phyloP scores from a whole-genome alignment of 1,139 yeast species.

The Debaryomyces fabryi region DNA sequence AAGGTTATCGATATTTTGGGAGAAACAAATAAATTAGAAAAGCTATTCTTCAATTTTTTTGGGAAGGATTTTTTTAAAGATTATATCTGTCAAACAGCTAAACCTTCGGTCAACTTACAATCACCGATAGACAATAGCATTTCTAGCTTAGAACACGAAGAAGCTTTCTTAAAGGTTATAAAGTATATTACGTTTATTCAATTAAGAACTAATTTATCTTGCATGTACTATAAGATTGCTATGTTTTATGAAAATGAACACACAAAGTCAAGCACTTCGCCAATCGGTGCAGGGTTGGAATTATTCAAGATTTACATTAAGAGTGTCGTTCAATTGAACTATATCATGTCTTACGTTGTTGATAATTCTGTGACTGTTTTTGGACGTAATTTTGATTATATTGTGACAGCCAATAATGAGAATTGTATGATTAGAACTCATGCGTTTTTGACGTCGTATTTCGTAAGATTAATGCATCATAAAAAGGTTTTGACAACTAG shows the following conservation, averaged over 20 bases:
- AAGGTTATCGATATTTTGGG: constrained; percentile 39
- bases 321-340: constrained; percentile 48
- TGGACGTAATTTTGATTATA: constrained; percentile 45
- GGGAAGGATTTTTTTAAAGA: constrained; percentile 50
- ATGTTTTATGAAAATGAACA: constrained; percentile 44
- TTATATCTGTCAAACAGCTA: constrained; percentile 39
- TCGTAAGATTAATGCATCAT: constrained; percentile 45
- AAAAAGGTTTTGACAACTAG: constrained; percentile 37
- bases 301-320: constrained; percentile 47
- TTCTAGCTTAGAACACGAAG: constrained; percentile 22
- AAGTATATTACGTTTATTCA: constrained; percentile 41
- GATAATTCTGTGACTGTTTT: constrained; percentile 48
- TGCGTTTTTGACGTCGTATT: constrained; percentile 43
- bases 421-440: constrained; percentile 49
- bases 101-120: constrained; percentile 15
- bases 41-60: constrained; percentile 38
- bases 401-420: constrained; percentile 44
- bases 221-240: constrained; percentile 47
- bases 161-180: constrained; percentile 33
- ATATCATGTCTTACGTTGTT: constrained; percentile 48
- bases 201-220: constrained; percentile 45
- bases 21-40: constrained; percentile 44
- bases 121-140: constrained; percentile 11
- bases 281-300: constrained; percentile 47
- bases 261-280: constrained; percentile 30